phyloP scores from a whole-genome alignment of 1,284 basidiomycete species.

The Boletus sp. region DNA sequence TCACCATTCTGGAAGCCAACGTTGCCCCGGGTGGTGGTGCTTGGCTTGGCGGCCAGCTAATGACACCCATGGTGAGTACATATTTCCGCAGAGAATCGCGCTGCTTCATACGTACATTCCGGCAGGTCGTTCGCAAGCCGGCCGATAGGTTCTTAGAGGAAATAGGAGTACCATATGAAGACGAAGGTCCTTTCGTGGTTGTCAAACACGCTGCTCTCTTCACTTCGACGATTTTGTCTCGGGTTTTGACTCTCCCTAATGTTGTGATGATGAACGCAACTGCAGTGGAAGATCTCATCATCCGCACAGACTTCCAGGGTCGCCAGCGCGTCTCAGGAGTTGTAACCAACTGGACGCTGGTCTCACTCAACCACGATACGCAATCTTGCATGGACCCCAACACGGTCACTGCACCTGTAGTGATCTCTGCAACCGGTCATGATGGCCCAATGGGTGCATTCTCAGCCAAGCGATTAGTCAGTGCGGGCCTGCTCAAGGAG shows the following conservation, averaged over 20 bases:
- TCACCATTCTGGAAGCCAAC: slow-evolving; percentile 80
- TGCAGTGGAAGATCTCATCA: slow-evolving; percentile 73
- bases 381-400: slow-evolving; percentile 87
- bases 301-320: slow-evolving; percentile 56
- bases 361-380: slow-evolving; percentile 77
- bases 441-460: slow-evolving; percentile 87
- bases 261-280: slow-evolving; percentile 76
- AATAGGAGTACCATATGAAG: slow-evolving; percentile 75
- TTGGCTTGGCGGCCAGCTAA: slow-evolving; percentile 80
- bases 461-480: slow-evolving; percentile 78
- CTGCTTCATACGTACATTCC: neutral
- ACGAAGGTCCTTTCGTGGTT: slow-evolving; percentile 77
- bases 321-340: slow-evolving; percentile 76
- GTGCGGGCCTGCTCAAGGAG: slow-evolving; percentile 70
- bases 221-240: slow-evolving; percentile 75
- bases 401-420: slow-evolving; percentile 77
- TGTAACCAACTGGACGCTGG: slow-evolving; percentile 84
- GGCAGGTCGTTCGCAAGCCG: slow-evolving; percentile 74
- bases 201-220: slow-evolving; percentile 81
- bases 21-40: slow-evolving; percentile 81
- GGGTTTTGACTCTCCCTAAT: slow-evolving; percentile 71
- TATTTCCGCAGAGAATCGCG: neutral
- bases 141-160: slow-evolving; percentile 73
- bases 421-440: slow-evolving; percentile 68
- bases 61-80: slow-evolving; percentile 70